Evolutionary conservation across 208 protist genomes (phyloP).

Genomic region (Porcisia deanei): DNA sequence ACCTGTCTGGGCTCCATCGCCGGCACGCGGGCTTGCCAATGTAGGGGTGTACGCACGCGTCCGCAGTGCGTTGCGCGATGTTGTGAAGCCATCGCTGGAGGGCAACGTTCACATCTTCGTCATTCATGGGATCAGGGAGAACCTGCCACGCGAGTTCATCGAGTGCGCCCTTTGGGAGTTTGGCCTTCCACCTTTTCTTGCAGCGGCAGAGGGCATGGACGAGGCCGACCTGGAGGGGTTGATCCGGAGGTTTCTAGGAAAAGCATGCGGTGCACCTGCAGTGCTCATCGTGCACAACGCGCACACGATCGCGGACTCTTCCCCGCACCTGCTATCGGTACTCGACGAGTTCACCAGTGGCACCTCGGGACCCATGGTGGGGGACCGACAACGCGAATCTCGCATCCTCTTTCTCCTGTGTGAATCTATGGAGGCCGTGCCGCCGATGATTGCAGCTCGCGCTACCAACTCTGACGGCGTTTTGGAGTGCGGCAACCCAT

Average conservation of each 20-base stretch:
- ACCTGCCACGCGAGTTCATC: constrained; percentile 54
- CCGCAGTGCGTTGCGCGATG: constrained; percentile 18
- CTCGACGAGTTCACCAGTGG: constrained; percentile 32
- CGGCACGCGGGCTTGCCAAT: background rate
- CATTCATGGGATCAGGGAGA: constrained; percentile 71
- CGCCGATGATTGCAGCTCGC: constrained; percentile 66
- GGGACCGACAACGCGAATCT: background rate
- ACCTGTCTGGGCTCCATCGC: constrained; percentile 45
- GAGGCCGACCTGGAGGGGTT: constrained; percentile 41
- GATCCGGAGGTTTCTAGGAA: constrained; percentile 34
- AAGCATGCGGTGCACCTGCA: constrained; percentile 23
- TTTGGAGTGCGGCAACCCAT: constrained; percentile 70
- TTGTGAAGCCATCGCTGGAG: constrained; percentile 17
- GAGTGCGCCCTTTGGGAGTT: constrained; percentile 35
- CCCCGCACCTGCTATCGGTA: constrained; percentile 47
- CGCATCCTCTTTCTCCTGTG: constrained; percentile 66
- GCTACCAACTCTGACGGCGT: constrained; percentile 70
- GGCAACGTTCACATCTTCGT: constrained; percentile 47
- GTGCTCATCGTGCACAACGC: constrained; percentile 66
- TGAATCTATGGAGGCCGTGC: constrained; percentile 66
- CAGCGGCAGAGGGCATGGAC: constrained; percentile 45
- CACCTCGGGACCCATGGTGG: background rate
- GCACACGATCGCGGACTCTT: constrained; percentile 37
- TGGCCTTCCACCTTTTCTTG: constrained; percentile 44
- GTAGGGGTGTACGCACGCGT: constrained; percentile 19